Percentiles rank a stretch among this genome's conserved stretches.
Evolutionary conservation across 2,329 filamentous ascomycete genomes (phyloP).

Genomic region (Cylindrodendrum hubeiense): DNA sequence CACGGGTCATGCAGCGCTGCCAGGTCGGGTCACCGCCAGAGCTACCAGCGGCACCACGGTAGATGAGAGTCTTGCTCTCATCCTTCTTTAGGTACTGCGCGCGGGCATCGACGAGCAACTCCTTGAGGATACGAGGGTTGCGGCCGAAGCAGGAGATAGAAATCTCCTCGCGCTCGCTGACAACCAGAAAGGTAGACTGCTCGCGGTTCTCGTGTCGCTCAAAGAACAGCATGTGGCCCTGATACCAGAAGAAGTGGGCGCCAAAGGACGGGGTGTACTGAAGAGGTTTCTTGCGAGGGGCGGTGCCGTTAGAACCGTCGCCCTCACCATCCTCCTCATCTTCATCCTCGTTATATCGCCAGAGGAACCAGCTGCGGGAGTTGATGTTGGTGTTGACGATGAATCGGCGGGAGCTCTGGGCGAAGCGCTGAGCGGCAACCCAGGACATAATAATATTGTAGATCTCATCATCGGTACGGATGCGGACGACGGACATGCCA

Average conservation of each 20-base stretch:
- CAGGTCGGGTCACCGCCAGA: constrained; percentile 62
- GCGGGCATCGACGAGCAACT: constrained; percentile 71
- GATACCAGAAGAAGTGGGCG: constrained; percentile 77
- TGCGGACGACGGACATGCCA: constrained; percentile 75
- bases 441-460: constrained; percentile 80
- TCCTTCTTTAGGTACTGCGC: constrained; percentile 68
- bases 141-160: constrained; percentile 72
- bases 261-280: constrained; percentile 77
- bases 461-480: constrained; percentile 77
- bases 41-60: constrained; percentile 64
- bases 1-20: constrained; percentile 73
- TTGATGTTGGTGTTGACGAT: constrained; percentile 74
- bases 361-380: constrained; percentile 64
- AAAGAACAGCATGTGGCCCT: constrained; percentile 68
- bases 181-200: constrained; percentile 51
- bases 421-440: constrained; percentile 73
- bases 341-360: constrained; percentile 58
- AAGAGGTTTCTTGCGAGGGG: constrained; percentile 59
- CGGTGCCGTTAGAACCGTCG: constrained; percentile 41
- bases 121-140: constrained; percentile 70
- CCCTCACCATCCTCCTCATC: constrained; percentile 60
- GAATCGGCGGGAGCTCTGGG: constrained; percentile 70
- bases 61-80: constrained; percentile 73
- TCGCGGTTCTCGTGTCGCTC: constrained; percentile 63
- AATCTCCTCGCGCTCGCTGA: constrained; percentile 70